Conservation (phyloP, 148 eudicot species). For the Heliosperma pusillum region DNA sequence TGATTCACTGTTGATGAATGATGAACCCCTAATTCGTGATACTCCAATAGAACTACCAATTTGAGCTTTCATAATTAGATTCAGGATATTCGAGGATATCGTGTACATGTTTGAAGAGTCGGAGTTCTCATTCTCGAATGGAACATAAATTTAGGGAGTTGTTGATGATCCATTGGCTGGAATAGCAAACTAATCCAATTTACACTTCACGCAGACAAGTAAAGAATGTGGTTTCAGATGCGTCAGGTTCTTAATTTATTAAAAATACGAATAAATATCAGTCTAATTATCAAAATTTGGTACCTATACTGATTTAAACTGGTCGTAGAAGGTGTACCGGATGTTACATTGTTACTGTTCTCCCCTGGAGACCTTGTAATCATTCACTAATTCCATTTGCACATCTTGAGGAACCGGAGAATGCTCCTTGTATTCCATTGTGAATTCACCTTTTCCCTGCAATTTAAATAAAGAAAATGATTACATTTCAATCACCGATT, state of each 20-base stretch:
- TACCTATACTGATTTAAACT: neutral
- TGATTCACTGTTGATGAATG: too few relatives aligned
- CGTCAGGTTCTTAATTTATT: neutral
- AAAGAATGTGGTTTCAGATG: neutral
- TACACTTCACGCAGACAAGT: neutral
- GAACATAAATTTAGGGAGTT: neutral
- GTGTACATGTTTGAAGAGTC: neutral
- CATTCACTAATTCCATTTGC: slow-evolving; percentile 75
- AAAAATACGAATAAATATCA: neutral
- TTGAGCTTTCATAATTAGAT: neutral
- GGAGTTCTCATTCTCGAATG: neutral
- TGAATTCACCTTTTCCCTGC: slow-evolving; percentile 97
- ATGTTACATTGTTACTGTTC: slow-evolving; percentile 5
- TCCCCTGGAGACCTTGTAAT: slow-evolving; percentile 57
- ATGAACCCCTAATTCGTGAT: too few relatives aligned
- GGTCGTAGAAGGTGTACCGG: neutral
- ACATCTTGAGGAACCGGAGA: slow-evolving; percentile 76
- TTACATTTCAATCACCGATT: neutral
- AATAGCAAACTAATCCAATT: neutral
- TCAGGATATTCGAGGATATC: neutral
- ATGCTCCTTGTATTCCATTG: slow-evolving; percentile 96
- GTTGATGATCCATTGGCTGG: neutral
- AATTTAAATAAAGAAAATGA: neutral
- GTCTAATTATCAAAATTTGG: neutral
- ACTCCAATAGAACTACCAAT: too few relatives aligned